Base-by-base conservation (phyloP, 768 basidiomycete genomes). In the Phlebiopsis gigantea region DNA sequence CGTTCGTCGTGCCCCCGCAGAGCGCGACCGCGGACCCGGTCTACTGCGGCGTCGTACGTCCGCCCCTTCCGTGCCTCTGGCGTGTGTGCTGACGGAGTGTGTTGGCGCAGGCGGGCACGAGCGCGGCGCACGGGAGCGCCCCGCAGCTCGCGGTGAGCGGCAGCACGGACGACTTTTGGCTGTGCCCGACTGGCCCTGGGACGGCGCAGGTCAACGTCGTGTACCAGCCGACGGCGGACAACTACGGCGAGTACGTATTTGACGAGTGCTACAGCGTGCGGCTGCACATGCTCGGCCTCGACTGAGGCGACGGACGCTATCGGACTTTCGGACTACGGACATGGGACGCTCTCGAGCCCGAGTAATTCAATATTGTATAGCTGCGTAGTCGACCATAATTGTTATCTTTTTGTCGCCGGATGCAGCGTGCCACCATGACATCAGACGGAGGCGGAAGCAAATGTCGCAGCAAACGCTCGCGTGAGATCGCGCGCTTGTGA, bases 1-100 rank as follows among this genome's bases (percentile, higher is more conserved):
- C 75, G 10, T 71, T 66, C 49, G 74, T 79, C 74, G 57, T 70
- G 17, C 70, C 74, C 39, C 14, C 54, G 65, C 60, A 58, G 41
- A 34, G 57, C 19, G 26, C 57, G 60, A 8, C 57, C 48, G 65
- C 71, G 10, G 73, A 73, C 12, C 69, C 73, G 31, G 60, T 72
- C 41, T 67, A 71, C 43, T 80, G 73, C 59, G 71, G 69, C 2
- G 73, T 68, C 15, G 58, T 74, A 56, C 41, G 68, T 60, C 24
- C 44, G 2, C 28, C 43, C 14, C 15, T 31, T 24, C 34, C 17
- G 9, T 39, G 17, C 25, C 10, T 17, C 31, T 48, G 26, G 17
- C 1, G 15, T 19, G 30, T 22, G 17, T 24, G 29, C 42, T 57
- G 22, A 53, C 42, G 30, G 22, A 24, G 14, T 50, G n/a, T 28